These are phyloP conservation scores for Wickerhamiella qilinensis DNA, from an alignment of 805 yeast species.

Conservation along the genomic window DNA sequence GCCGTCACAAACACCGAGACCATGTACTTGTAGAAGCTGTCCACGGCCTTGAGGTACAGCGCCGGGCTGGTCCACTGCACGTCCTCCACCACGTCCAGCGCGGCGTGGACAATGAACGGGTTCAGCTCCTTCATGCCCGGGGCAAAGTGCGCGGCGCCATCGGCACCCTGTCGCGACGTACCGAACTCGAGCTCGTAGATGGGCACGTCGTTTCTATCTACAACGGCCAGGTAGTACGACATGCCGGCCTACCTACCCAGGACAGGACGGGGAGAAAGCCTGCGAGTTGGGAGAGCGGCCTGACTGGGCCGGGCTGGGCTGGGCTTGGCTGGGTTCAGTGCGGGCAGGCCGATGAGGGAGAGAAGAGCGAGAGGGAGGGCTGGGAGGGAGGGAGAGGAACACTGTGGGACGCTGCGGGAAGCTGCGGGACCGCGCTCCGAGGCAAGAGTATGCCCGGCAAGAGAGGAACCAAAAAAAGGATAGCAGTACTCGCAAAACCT, in stretches of 20 bases:
- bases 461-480: too few species aligned
- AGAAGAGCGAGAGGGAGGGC: too few species aligned
- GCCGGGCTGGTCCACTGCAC: constrained; percentile 59
- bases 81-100: constrained; percentile 85
- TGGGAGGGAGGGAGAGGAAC: too few species aligned
- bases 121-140: constrained; percentile 59
- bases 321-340: too few species aligned
- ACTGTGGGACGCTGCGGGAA: too few species aligned
- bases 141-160: constrained; percentile 48
- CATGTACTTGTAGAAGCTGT: constrained; percentile 65
- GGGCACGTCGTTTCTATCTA: constrained; percentile 77
- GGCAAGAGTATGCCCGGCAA: too few species aligned
- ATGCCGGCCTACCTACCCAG: too few species aligned
- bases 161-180: constrained; percentile 48
- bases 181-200: constrained; percentile 79
- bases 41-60: constrained; percentile 61
- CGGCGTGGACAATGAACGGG: constrained; percentile 78
- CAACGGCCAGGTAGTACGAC: constrained; percentile 79
- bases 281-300: too few species aligned
- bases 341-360: too few species aligned
- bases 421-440: too few species aligned
- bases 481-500: too few species aligned
- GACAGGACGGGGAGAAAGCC: background rate
- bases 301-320: too few species aligned
- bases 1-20: constrained; percentile 81